These are phyloP conservation scores for Botrytis cinerea DNA, from an alignment of 2,329 filamentous ascomycete genomes.

Conservation along the genomic window DNA sequence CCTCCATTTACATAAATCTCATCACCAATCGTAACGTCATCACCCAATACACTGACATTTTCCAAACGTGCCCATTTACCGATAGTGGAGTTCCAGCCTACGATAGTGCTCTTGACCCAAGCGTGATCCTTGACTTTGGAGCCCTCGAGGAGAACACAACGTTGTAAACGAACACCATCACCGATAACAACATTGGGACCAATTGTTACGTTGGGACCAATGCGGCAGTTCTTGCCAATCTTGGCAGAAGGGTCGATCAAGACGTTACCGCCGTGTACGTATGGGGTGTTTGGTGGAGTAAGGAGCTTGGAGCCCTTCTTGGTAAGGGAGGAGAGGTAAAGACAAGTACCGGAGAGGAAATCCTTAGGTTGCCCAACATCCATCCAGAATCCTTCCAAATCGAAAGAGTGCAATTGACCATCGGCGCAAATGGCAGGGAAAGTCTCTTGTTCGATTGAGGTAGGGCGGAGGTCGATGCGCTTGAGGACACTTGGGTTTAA, in stretches of 20 bases:
- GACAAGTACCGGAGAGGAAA: constrained; percentile 92
- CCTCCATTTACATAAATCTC: constrained; percentile 99
- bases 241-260: constrained; percentile 91
- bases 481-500: constrained; percentile 88
- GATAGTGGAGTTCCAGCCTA: constrained; percentile 96
- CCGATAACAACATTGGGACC: constrained; percentile 90
- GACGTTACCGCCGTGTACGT: constrained; percentile 91
- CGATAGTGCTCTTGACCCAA: constrained; percentile 98
- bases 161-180: constrained; percentile 90
- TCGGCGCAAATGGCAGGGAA: constrained; percentile 93
- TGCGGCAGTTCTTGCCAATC: constrained; percentile 98
- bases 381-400: constrained; percentile 99
- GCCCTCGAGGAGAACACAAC: constrained; percentile 84
- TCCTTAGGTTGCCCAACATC: constrained; percentile 98
- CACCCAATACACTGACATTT: constrained; percentile 96
- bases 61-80: constrained; percentile 95
- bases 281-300: constrained; percentile 70
- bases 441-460: constrained; percentile 97
- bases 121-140: constrained; percentile 98
- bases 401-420: constrained; percentile 90
- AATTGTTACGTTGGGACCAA: constrained; percentile 95
- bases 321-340: constrained; percentile 89
- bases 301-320: constrained; percentile 89
- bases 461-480: constrained; percentile 93
- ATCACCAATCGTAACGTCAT: constrained; percentile 96